phyloP scores from a whole-genome alignment of 192 early-diverging fungal genomes.

The Umbelopsis sp. region DNA sequence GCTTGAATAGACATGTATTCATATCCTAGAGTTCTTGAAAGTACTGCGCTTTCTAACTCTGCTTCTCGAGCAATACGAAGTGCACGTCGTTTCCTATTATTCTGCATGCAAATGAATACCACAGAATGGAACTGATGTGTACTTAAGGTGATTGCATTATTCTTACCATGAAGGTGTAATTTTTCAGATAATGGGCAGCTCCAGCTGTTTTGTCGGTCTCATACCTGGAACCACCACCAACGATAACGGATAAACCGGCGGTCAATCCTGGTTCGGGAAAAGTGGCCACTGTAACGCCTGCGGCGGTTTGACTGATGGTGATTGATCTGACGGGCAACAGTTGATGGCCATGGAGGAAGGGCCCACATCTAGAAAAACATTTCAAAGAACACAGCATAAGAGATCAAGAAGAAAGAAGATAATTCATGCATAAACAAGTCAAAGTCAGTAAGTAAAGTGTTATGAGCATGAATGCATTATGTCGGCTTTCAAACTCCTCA shows the following conservation, averaged over 20 bases:
- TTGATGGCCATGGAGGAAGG: not conserved
- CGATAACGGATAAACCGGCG: not conserved
- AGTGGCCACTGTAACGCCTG: conserved; percentile 5
- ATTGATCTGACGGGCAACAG: not conserved
- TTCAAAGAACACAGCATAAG: not conserved
- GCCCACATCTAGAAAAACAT: no score
- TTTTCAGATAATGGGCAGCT: conserved; percentile 7
- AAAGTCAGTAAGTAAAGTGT: not conserved
- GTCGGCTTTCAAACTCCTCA: no score
- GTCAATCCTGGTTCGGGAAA: conserved; percentile 2
- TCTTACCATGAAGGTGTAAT: conserved; percentile 3
- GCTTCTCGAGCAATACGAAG: conserved; percentile 5
- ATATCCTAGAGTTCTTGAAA: not conserved
- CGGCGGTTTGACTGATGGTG: not conserved
- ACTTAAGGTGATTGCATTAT: not conserved
- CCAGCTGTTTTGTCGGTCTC: not conserved
- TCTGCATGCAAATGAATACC: not conserved
- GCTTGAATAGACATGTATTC: conserved; percentile 6
- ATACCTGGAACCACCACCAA: not conserved
- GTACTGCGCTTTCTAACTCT: not conserved
- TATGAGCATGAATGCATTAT: not conserved
- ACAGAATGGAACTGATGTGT: not conserved
- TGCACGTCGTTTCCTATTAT: not conserved
- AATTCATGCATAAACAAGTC: not conserved
- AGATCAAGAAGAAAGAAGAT: not conserved